A percentile compares a stretch with the other conserved stretches of the same genome.
These are phyloP conservation scores for Lentinus tigrinus DNA, from an alignment of 768 basidiomycete species.

Conservation along the genomic window DNA sequence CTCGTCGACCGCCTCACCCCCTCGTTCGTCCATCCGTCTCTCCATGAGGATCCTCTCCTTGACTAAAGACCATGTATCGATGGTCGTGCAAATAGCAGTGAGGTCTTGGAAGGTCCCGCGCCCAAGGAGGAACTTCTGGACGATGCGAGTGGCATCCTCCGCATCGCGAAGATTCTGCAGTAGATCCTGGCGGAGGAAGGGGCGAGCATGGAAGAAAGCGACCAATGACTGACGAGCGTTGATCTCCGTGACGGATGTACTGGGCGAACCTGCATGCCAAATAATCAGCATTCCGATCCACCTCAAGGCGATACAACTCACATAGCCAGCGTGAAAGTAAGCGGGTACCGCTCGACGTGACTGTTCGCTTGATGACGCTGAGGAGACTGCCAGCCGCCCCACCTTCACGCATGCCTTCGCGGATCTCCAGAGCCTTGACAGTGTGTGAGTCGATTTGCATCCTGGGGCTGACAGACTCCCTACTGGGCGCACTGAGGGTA, in stretches of 20 bases:
- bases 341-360: conserved; percentile 75
- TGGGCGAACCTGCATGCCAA: conserved; percentile 67
- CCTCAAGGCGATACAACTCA: conserved; percentile 34
- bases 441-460: conserved; percentile 92
- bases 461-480: conserved; percentile 52
- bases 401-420: conserved; percentile 72
- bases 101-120: conserved; percentile 69
- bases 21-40: conserved; percentile 45
- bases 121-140: conserved; percentile 73
- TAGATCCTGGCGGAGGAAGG: conserved; percentile 67
- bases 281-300: conserved; percentile 4
- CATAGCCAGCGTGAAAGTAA: conserved; percentile 77
- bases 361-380: conserved; percentile 72
- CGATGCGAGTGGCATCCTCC: conserved; percentile 72
- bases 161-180: conserved; percentile 49
- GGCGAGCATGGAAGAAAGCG: conserved; percentile 59
- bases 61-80: conserved; percentile 58
- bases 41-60: conserved; percentile 54
- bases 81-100: conserved; percentile 58
- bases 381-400: conserved; percentile 72
- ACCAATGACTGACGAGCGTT: conserved; percentile 75
- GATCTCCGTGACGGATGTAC: conserved; percentile 72
- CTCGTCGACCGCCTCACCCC: conserved; percentile 19
- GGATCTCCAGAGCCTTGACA: conserved; percentile 84
- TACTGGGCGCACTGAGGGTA: conserved; percentile 50